These are phyloP conservation scores for Trypanosoma melophagium DNA, from an alignment of 208 protist species.

Conservation along the genomic window DNA sequence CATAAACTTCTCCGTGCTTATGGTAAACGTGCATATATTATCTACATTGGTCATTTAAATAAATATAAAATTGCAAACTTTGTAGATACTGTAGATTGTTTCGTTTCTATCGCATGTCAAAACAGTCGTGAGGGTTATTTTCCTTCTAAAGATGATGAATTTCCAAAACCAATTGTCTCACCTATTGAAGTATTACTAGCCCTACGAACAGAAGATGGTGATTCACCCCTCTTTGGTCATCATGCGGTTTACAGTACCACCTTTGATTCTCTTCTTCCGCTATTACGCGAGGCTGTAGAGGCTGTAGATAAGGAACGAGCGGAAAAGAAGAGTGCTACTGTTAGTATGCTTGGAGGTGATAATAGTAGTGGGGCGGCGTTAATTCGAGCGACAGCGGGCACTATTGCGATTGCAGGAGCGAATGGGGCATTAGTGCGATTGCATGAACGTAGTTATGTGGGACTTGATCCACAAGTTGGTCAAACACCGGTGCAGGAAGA, in stretches of 20 bases:
- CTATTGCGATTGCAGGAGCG: constrained; percentile 14
- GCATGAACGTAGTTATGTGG: constrained; percentile 72
- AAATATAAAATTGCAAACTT: constrained; percentile 93
- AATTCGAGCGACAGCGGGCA: constrained; percentile 23
- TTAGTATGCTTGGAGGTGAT: constrained; percentile 8
- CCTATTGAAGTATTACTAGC: constrained; percentile 86
- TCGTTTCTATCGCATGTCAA: constrained; percentile 83
- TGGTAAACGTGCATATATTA: constrained; percentile 80
- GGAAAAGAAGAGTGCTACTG: constrained; percentile 9
- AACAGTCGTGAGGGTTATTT: constrained; percentile 80
- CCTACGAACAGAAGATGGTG: constrained; percentile 34
- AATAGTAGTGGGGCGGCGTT: constrained; percentile 19
- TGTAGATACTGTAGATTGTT: constrained; percentile 87
- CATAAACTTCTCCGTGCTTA: constrained; percentile 60
- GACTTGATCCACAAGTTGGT: constrained; percentile 68
- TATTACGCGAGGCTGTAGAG: constrained; percentile 26
- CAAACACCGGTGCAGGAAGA: constrained; percentile 76
- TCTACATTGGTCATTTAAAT: constrained; percentile 92
- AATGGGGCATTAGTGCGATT: constrained; percentile 58
- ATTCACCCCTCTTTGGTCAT: constrained; percentile 48
- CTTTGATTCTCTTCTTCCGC: constrained; percentile 46
- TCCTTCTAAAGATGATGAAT: constrained; percentile 67
- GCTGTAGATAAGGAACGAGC: neutral
- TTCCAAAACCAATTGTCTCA: constrained; percentile 87
- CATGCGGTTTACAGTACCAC: constrained; percentile 60